Evolutionary conservation across 2,329 filamentous ascomycete genomes (phyloP), one percentile per base, ranked within the genome.

Genomic region (Coniochaeta ligniaria): DNA sequence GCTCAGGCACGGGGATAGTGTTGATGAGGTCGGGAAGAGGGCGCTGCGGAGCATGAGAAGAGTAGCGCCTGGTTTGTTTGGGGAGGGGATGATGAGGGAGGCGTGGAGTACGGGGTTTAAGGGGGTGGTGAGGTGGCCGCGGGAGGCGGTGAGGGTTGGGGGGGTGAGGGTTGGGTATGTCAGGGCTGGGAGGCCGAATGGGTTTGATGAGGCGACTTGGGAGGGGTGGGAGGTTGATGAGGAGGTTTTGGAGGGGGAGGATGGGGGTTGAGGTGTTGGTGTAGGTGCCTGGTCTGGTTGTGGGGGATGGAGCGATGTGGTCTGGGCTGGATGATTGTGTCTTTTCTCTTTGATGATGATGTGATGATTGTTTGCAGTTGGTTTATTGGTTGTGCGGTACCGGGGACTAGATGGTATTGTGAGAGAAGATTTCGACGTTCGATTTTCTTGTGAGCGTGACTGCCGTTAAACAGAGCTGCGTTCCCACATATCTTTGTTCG

Each of bases 11-110:
- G 78, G 80, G 56, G 81, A 88, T 67, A 87, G 83, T 63, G 85
- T 89, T 1, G 86, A 89, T 60, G 83, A 86, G 54, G 85, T 88
- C 41, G 85, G 84, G 0, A 82, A 81, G 54, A 79, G 81, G 1
- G 84, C 83, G 8, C 69, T 89, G 64, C 78, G 76, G 60, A 78
- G 77, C 31, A 80, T 87, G 81, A 76, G 79, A 60, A 68, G 72
- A 43, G 75, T 76, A 8, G 81, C 80, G 66, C 82, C 83, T 0
- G 78, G 82, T 28, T 70, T 87, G n/a, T 84, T 86, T 62, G 73
- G 75, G 31, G 70, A 78, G 28, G 70, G 69, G 7, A 71, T 77
- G 55, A 75, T 81, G 64, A 72, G 82, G 61, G 79, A 83, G 67
- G 76, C 74, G 63, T 83, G 79, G 76, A 76, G 73, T 7, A 78